Conservation (phyloP, 306 rosid species). For the Delonix regia region DNA sequence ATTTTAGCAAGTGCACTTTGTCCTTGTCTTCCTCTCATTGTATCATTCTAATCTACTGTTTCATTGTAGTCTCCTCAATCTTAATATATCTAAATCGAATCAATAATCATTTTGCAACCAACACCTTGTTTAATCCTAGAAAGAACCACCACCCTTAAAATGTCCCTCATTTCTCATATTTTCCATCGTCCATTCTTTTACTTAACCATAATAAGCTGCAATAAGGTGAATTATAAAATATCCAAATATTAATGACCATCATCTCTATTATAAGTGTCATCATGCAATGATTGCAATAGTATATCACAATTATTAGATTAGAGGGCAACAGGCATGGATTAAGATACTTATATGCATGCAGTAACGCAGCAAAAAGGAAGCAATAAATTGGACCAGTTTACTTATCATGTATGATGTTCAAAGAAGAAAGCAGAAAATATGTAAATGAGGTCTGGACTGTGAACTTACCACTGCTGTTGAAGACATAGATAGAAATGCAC, state of each 20-base stretch:
- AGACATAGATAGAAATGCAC: conserved; percentile 91
- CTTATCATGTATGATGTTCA: conserved; percentile 23
- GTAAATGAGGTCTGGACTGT: conserved; percentile 18
- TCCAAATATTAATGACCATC: conserved; percentile 22
- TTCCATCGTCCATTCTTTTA: conserved; percentile 27
- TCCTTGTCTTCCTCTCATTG: neutral
- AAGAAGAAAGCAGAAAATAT: conserved; percentile 23
- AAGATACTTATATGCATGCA: conserved; percentile 8
- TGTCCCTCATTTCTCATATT: conserved; percentile 15
- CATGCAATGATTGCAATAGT: conserved; percentile 20
- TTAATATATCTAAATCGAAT: neutral
- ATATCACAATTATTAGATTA: conserved; percentile 22
- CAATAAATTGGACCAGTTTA: conserved; percentile 19
- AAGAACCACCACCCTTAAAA: conserved; percentile 21
- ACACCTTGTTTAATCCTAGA: neutral
- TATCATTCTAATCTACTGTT: neutral
- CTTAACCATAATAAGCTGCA: conserved; percentile 6
- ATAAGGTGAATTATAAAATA: conserved; percentile 25
- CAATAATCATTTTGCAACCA: conserved; percentile 27
- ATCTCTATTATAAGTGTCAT: conserved; percentile 2
- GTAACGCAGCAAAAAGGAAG: conserved; percentile 1
- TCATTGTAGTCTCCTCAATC: neutral
- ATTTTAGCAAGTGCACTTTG: neutral
- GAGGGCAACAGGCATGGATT: conserved; percentile 30
- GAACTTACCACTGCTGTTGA: conserved; percentile 91